Conservation (phyloP, 331 rosid genomes). For the Malus hybrid region DNA sequence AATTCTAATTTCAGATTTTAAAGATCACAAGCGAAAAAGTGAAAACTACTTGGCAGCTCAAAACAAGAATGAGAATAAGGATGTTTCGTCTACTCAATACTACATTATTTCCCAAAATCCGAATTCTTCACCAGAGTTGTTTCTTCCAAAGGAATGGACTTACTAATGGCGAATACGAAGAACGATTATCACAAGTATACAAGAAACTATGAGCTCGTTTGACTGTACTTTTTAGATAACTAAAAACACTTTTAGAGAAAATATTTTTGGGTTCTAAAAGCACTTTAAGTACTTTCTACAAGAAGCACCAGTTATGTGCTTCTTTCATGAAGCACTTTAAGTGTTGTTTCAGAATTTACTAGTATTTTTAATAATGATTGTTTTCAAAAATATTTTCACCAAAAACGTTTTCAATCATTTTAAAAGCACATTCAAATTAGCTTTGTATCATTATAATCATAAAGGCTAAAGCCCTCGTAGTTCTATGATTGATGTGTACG, state of each 20-base stretch:
- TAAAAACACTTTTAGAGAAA: too few relatives aligned
- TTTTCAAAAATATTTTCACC: too few relatives aligned
- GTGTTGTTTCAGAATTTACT: too few relatives aligned
- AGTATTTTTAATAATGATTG: too few relatives aligned
- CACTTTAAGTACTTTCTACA: too few relatives aligned
- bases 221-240: too few relatives aligned
- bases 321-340: too few relatives aligned
- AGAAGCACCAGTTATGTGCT: too few relatives aligned
- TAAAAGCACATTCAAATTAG: too few relatives aligned
- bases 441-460: not conserved
- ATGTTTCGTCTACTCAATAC: conserved; percentile 26
- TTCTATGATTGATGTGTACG: not conserved
- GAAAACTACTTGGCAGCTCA: conserved; percentile 16
- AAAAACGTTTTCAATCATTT: too few relatives aligned
- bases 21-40: conserved; percentile 6
- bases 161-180: conserved; percentile 22
- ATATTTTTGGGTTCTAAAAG: too few relatives aligned
- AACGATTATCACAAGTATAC: not conserved
- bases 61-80: conserved; percentile 25
- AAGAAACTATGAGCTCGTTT: not conserved
- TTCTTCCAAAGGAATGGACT: conserved; percentile 93
- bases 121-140: conserved; percentile 35
- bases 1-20: conserved; percentile 21
- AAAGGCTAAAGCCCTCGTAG: not conserved
- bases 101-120: conserved; percentile 35